Base-by-base conservation (phyloP, 2,329 filamentous ascomycete species). In the Purpureocillium lavendulum region DNA sequence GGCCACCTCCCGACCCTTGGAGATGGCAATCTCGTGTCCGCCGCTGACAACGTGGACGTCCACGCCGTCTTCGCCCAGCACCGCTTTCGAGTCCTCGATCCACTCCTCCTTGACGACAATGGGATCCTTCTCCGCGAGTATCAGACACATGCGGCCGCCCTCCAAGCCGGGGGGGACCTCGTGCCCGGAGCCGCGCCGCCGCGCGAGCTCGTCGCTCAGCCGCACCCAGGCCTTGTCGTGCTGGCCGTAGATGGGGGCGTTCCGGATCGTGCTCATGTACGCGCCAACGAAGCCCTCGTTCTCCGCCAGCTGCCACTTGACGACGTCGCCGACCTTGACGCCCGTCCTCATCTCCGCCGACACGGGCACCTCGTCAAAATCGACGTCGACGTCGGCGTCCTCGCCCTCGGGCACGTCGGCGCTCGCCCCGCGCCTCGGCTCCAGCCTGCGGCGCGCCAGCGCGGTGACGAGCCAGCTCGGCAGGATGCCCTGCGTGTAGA, bases 11-110 rank as follows among this genome's bases (percentile, higher is more conserved):
- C 66, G 61, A 3, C 75, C 75, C 40, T 70, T 71, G 11, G 74
- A 74, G 46, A 86, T 77, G 1, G 78, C 79, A 43, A 87, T 64
- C 51, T 87, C 83, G 54, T 88, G 84, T 0, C 82, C 83, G 4
- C 75, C 80, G 17, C 75, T 67, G 13, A 86, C 51, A 17, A 74
- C 60, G 32, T 69, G 63, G 36, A 80, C 69, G 41, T 74, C 66
- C 4, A 82, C 69, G 40, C 56, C 66, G 6, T 81, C 76, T 17
- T 65, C 59, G 3, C 80, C 78, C 16, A 87, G 57, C 12, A 72
- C 70, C 10, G 61, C 61, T 9, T 60, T 66, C 3, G 74, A 76
- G 57, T 88, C 84, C 33, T 75, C 69, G 1, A 74, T 60, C 17
- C 80, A 60, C 60, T 88, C 82, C 7, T 78, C 69, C 40, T 69